Evolutionary conservation across 2,329 filamentous ascomycete species (phyloP), one percentile per base, ranked within the genome.

Genomic region (Aureobasidium sp.): DNA sequence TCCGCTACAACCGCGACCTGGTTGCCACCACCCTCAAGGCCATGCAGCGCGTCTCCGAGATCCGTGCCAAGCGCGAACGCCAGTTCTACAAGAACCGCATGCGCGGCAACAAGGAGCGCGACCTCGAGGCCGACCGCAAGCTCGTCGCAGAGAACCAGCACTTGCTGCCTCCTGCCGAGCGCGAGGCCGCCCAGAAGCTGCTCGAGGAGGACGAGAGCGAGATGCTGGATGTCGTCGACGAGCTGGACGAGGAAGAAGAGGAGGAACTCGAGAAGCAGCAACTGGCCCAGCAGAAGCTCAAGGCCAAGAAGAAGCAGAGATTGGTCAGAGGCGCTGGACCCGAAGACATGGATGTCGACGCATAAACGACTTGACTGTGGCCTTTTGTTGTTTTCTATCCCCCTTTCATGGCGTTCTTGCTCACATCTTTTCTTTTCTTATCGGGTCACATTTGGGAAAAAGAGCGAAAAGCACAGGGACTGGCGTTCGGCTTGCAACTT

Each of bases 71-170:
- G 73, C 84, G 94, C 73, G 93, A 97, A 82, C 84, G 91, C 69
- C 88, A 88, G 67, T 96, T 97, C 79, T 97, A 96, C 82, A 92
- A 90, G 84, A 87, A 88, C 73, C 87, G 94, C 74, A 91, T 97
- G 89, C 87, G 87, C 58, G 92, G 92, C 75, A 96, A 95, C 79
- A 87, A 89, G 78, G 89, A 89, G 76, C 84, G 87, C 73, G 87
- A 94, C 80, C 81, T 90, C 67, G 88, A 87, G 70, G 80, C 83
- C 66, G 90, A 96, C 73, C 82, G 90, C 75, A 94, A 93, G 81
- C 82, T 97, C 67, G 92, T 99, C 57, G 87, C 87, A 68, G 86
- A 94, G 80, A 93, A 96, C 78, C 87, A 91, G 80, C 94, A 99
- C 78, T 82, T 99, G 75, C 84, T 99, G 70, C 91, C 90, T 69